Percentiles rank a stretch among this genome's conserved stretches.
Conservation (phyloP, 768 basidiomycete genomes). For the Tulasnella sp. region DNA sequence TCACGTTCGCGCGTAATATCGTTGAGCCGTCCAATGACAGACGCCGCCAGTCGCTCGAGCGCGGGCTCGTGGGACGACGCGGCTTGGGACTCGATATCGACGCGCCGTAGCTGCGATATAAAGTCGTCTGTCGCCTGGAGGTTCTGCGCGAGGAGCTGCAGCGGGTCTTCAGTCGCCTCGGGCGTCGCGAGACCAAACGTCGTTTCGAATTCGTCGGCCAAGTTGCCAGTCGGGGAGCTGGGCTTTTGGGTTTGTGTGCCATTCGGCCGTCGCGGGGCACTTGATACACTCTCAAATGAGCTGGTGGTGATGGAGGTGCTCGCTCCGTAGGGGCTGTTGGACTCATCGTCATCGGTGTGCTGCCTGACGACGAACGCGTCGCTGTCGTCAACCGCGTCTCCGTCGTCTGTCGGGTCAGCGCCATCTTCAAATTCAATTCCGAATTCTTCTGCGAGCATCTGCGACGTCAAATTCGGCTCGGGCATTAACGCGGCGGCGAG, state of each 20-base stretch:
- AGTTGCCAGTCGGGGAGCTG: background rate
- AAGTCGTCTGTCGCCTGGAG: conserved; percentile 69
- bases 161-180: conserved; percentile 41
- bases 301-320: background rate
- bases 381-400: conserved; percentile 17
- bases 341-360: background rate
- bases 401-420: conserved; percentile 60
- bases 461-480: conserved; percentile 66
- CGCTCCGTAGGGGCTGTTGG: background rate
- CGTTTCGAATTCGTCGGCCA: background rate
- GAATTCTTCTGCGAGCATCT: conserved; percentile 73
- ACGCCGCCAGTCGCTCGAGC: conserved; percentile 60
- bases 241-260: background rate
- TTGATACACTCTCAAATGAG: background rate
- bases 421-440: conserved; percentile 84
- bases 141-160: conserved; percentile 60
- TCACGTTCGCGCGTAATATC: conserved; percentile 66
- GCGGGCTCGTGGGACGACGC: conserved; percentile 26
- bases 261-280: background rate
- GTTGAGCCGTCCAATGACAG: conserved; percentile 65
- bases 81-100: conserved; percentile 43
- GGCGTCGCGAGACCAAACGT: background rate
- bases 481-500: conserved; percentile 80
- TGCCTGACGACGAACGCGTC: background rate
- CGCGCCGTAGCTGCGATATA: conserved; percentile 52